A percentile compares a stretch with the other conserved stretches of the same genome.
These are phyloP conservation scores for Pouteria glomerata DNA, from an alignment of 148 eudicot genomes.

Conservation along the genomic window DNA sequence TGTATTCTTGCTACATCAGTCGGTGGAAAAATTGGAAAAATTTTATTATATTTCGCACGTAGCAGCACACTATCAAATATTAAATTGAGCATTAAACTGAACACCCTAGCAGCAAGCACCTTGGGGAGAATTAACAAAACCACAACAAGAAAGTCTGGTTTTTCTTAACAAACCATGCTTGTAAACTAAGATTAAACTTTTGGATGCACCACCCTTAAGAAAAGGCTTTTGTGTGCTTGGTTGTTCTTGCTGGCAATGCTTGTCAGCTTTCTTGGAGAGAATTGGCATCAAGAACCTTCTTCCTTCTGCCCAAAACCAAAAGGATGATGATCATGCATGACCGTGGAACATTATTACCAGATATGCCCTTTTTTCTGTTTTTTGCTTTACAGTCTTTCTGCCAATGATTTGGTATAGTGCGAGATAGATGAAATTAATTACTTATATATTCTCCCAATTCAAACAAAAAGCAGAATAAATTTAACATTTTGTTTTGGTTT, in stretches of 20 bases:
- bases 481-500: no score
- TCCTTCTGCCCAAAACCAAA: neutral
- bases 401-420: no score
- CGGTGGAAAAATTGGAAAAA: no score
- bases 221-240: neutral
- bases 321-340: neutral
- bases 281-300: neutral
- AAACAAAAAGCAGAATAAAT: no score
- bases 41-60: neutral
- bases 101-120: constrained; percentile 2
- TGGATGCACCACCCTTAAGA: neutral
- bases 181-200: constrained; percentile 5
- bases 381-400: no score
- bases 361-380: neutral
- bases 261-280: constrained; percentile 1
- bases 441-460: neutral
- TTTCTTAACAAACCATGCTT: constrained; percentile 10
- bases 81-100: neutral
- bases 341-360: neutral
- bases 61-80: neutral
- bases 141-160: constrained; percentile 7
- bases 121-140: neutral
- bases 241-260: neutral
- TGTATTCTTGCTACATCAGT: no score
- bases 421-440: neutral